Evolutionary conservation across 2,329 filamentous ascomycete species (phyloP), one percentile per base, ranked within the genome.

Genomic region (Aspergillus intermedius): DNA sequence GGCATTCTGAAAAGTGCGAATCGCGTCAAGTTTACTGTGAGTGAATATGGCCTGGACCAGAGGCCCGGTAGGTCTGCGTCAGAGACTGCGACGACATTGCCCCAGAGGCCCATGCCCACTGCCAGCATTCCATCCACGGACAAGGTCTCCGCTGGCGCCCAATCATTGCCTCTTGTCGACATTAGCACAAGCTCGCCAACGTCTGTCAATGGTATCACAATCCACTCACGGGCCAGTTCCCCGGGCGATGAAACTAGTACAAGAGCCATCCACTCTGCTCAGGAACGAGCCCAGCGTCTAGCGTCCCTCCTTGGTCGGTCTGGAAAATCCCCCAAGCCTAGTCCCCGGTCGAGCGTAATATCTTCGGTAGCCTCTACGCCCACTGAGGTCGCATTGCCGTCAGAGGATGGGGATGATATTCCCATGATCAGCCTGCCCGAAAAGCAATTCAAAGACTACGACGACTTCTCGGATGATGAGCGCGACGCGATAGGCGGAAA

Each of bases 91-190:
- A 54, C 54, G 17, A 48, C 58, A 49, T 53, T 63, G 42, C 64
- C 59, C 42, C 63, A 67, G 54, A 63, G 52, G 47, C 64, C 67
- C 42, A 51, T 58, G 49, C 64, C 65, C 48, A 61, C 59, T 22
- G 65, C 63, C 54, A 66, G 54, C 66, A 69, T 69, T 69, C 65
- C 66, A 50, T 51, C 53, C 28, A 50, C 59, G 48, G 65, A 63
- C 54, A 65, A 55, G 47, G 44, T 53, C 22, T 41, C 59, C 44
- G 39, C 48, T 32, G 54, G 56, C 47, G 47, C 57, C 44, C 60
- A 56, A 50, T 54, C 52, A 22, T 51, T 49, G 35, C 52, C 59
- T 46, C 50, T 56, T 56, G 57, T 61, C 51, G 60, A 61, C 49
- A 57, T 56, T 46, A 59, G 51, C 53, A 51, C 56, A 48, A 54